phyloP scores from a whole-genome alignment of 1,139 yeast species.

The Geotrichum candidum region DNA sequence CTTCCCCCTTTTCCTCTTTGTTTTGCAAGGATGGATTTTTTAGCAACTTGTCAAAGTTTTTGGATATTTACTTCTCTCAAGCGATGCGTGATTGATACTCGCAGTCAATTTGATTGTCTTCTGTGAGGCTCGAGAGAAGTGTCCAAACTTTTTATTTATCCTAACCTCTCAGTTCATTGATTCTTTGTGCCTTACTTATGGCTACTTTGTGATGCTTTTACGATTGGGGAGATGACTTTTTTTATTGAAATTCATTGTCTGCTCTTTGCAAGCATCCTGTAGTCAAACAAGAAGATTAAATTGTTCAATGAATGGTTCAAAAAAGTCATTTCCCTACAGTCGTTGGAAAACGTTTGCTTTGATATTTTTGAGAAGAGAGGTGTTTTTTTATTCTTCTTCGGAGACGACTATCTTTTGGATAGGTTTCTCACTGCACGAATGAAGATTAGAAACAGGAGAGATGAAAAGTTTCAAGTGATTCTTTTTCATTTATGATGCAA shows the following conservation, averaged over 20 bases:
- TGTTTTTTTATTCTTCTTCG: neutral
- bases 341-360: neutral
- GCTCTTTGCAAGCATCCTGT: conserved; percentile 10
- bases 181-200: neutral
- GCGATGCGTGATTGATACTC: neutral
- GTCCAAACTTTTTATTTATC: neutral
- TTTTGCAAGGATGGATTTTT: conserved; percentile 1
- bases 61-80: neutral
- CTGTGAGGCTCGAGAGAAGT: neutral
- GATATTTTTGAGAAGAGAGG: neutral
- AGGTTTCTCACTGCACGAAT: neutral
- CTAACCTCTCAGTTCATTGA: conserved; percentile 1
- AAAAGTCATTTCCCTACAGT: conserved; percentile 4
- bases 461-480: neutral
- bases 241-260: conserved; percentile 2
- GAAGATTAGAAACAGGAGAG: neutral
- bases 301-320: conserved; percentile 4
- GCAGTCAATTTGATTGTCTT: neutral
- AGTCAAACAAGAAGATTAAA: conserved; percentile 2
- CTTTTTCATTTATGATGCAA: neutral
- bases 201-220: neutral
- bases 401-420: neutral
- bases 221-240: conserved; percentile 13
- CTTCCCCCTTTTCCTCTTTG: conserved; percentile 1
- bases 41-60: neutral